phyloP scores from a whole-genome alignment of 2,329 filamentous ascomycete species.

The Penicillium capsulatum region DNA sequence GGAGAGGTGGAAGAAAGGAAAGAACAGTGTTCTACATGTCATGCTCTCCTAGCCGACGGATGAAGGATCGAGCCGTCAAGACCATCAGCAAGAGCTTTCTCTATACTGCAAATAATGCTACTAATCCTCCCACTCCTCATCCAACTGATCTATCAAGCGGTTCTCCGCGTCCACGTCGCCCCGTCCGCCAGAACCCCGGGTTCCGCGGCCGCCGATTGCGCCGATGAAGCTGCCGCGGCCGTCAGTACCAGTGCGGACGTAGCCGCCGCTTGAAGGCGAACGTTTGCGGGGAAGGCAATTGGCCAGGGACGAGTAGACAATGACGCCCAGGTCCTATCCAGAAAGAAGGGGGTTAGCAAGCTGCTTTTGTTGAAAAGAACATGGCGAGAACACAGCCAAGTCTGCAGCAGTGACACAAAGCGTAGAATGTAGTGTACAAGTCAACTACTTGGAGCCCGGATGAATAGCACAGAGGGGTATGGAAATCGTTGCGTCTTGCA shows the following conservation, averaged over 20 bases:
- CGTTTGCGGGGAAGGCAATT: constrained; percentile 37
- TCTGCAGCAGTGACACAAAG: constrained; percentile 1
- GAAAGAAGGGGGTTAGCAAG: no score
- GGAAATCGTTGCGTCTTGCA: constrained; percentile 3
- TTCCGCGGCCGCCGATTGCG: constrained; percentile 33
- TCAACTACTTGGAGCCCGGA: constrained; percentile 4
- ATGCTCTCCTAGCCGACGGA: neutral
- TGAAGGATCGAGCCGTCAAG: no score
- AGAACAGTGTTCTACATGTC: no score
- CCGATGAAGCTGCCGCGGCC: constrained; percentile 31
- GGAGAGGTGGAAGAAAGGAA: no score
- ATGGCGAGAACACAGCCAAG: constrained; percentile 3
- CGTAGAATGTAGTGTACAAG: constrained; percentile 1
- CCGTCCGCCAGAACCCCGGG: constrained; percentile 12
- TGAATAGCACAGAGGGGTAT: constrained; percentile 2
- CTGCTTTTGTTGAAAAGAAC: constrained; percentile 21
- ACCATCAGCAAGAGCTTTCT: no score
- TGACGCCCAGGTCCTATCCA: constrained; percentile 43
- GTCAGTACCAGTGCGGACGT: constrained; percentile 31
- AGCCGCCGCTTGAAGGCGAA: constrained; percentile 29
- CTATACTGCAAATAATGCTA: neutral
- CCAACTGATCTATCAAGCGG: constrained; percentile 86
- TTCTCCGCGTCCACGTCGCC: constrained; percentile 74
- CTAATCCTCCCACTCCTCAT: constrained; percentile 91
- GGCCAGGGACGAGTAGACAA: constrained; percentile 44